Evolutionary conservation across 1,284 basidiomycete species (phyloP).

Genomic region (Lignosus rhinocerotis): DNA sequence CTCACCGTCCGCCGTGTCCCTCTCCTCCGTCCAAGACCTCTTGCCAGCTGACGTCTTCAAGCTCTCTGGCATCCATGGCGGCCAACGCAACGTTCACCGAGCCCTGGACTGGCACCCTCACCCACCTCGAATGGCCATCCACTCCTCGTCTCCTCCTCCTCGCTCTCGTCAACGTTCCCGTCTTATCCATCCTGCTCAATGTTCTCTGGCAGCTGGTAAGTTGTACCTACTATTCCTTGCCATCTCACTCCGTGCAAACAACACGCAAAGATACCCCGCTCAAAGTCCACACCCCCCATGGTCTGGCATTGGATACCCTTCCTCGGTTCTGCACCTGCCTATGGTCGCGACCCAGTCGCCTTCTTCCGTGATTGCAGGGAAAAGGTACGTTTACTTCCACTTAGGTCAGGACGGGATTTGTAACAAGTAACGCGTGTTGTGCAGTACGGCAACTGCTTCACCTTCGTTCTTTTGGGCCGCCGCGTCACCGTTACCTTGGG

Average conservation of each 20-base stretch:
- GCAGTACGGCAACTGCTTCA: constrained; percentile 84
- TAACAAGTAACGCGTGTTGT: neutral
- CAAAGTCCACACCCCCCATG: constrained; percentile 65
- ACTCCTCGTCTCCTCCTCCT: constrained; percentile 32
- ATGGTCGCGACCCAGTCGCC: constrained; percentile 80
- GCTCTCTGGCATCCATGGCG: constrained; percentile 34
- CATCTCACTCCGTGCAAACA: neutral
- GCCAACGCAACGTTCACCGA: constrained; percentile 42
- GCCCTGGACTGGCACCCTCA: constrained; percentile 48
- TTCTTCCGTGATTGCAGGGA: constrained; percentile 78
- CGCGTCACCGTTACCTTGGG: constrained; percentile 92
- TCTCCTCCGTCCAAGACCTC: neutral
- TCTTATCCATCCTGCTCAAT: constrained; percentile 56
- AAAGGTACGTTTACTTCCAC: constrained; percentile 60
- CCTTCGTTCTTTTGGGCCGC: constrained; percentile 88
- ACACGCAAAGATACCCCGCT: constrained; percentile 42
- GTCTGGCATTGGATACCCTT: constrained; percentile 82
- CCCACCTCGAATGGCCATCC: constrained; percentile 29
- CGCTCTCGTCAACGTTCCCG: constrained; percentile 41
- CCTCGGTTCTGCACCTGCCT: constrained; percentile 74
- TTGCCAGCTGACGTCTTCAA: constrained; percentile 1
- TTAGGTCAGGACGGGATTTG: neutral
- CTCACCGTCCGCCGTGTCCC: constrained; percentile 12
- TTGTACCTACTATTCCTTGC: constrained; percentile 3
- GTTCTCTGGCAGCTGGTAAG: constrained; percentile 62